Evolutionary conservation across 345 rosid species (phyloP).

Genomic region (Adansonia digitata): DNA sequence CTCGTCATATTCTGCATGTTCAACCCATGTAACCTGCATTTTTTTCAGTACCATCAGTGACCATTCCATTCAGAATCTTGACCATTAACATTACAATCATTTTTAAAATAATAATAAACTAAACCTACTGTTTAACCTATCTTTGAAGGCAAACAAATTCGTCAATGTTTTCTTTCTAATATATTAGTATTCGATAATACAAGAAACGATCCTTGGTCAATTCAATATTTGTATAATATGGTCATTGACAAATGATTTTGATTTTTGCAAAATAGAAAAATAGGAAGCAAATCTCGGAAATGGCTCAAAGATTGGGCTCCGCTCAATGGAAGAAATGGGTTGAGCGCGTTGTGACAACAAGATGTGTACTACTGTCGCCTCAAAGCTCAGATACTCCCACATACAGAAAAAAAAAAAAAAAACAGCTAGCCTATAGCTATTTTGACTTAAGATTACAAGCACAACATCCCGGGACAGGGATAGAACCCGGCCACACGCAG

Average conservation of each 20-base stretch:
- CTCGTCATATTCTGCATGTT: slow-evolving; percentile 89
- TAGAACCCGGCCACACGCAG: slow-evolving; percentile 8
- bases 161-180: too few relatives aligned
- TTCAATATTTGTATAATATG: background rate
- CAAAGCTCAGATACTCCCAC: slow-evolving; percentile 12
- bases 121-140: too few relatives aligned
- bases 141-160: too few relatives aligned
- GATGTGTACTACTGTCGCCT: slow-evolving; percentile 29
- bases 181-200: too few relatives aligned
- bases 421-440: background rate
- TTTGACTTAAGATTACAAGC: slow-evolving; percentile 39
- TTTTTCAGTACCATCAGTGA: background rate
- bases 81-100: background rate
- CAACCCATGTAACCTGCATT: slow-evolving; percentile 94
- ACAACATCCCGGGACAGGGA: slow-evolving; percentile 7
- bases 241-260: background rate
- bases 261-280: background rate
- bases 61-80: background rate
- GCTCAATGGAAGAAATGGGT: slow-evolving; percentile 28
- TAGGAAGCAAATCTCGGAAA: slow-evolving; percentile 26
- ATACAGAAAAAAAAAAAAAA: slow-evolving; percentile 38
- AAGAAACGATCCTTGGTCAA: too few relatives aligned
- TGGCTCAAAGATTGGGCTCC: slow-evolving; percentile 30
- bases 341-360: slow-evolving; percentile 35
- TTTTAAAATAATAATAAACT: too few relatives aligned